These are phyloP conservation scores for Hypoxylon cercidicola DNA, from an alignment of 495 filamentous ascomycete species.

Conservation along the genomic window DNA sequence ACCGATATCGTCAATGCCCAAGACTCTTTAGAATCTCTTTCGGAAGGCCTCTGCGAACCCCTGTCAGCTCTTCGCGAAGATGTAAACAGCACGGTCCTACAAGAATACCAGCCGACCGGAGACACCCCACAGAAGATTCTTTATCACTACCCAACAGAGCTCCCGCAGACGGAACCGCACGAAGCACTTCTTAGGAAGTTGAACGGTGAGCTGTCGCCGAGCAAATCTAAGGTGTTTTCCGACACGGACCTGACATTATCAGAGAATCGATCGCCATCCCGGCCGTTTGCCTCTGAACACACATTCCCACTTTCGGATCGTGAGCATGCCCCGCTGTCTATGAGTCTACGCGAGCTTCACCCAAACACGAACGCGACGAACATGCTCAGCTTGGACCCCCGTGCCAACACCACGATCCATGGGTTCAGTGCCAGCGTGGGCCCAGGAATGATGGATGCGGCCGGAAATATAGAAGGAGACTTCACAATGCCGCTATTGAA, in stretches of 20 bases:
- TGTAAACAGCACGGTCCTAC: slow-evolving; percentile 68
- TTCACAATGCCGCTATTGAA: slow-evolving; percentile 60
- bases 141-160: slow-evolving; percentile 77
- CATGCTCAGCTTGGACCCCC: slow-evolving; percentile 44
- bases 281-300: slow-evolving; percentile 32
- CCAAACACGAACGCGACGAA: slow-evolving; percentile 51
- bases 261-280: slow-evolving; percentile 42
- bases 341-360: slow-evolving; percentile 58
- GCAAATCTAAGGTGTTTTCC: slow-evolving; percentile 50
- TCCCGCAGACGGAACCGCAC: slow-evolving; percentile 81
- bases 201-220: slow-evolving; percentile 52
- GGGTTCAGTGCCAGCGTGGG: slow-evolving; percentile 39
- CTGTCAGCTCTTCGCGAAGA: slow-evolving; percentile 73
- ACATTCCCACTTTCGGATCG: slow-evolving; percentile 26
- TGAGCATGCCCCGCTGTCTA: slow-evolving; percentile 30
- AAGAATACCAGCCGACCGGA: slow-evolving; percentile 85
- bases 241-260: slow-evolving; percentile 44
- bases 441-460: slow-evolving; percentile 24
- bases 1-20: slow-evolving; percentile 62
- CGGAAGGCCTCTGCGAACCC: slow-evolving; percentile 69
- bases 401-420: slow-evolving; percentile 43
- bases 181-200: slow-evolving; percentile 71
- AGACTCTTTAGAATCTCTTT: slow-evolving; percentile 66
- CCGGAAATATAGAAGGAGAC: slow-evolving; percentile 44
- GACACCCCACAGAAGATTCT: slow-evolving; percentile 80